A percentile compares a stretch with the other conserved stretches of the same genome.
Evolutionary conservation across 768 basidiomycete genomes (phyloP).

Genomic region (Lyophyllum shimeji): DNA sequence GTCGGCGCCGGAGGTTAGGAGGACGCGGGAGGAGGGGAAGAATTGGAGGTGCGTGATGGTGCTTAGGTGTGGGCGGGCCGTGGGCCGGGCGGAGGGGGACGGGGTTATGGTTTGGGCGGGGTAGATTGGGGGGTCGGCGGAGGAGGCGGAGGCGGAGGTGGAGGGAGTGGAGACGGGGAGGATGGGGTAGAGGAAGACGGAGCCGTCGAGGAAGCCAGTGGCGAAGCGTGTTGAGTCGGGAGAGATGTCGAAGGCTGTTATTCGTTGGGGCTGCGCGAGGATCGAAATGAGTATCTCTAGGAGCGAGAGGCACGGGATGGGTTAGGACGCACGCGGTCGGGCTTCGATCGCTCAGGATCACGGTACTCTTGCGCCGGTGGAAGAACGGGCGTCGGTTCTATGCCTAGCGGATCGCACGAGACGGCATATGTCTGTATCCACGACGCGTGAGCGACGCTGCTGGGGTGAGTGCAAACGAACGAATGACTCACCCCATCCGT

Average conservation of each 20-base stretch:
- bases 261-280: constrained; percentile 43
- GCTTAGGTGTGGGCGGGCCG: constrained; percentile 48
- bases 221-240: constrained; percentile 59
- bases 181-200: constrained; percentile 49
- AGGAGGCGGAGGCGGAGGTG: constrained; percentile 14
- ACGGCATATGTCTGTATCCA: constrained; percentile 37
- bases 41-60: constrained; percentile 57
- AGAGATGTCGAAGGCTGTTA: constrained; percentile 64
- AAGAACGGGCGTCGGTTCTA: constrained; percentile 46
- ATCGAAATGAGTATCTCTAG: not conserved
- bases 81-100: constrained; percentile 27
- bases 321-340: constrained; percentile 34
- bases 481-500: constrained; percentile 28
- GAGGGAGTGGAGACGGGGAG: constrained; percentile 20
- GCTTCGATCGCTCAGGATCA: constrained; percentile 44
- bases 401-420: constrained; percentile 45
- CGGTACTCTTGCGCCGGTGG: constrained; percentile 52
- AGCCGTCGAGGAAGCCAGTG: constrained; percentile 60
- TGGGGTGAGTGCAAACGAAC: not conserved
- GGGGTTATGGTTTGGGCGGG: constrained; percentile 23
- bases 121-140: constrained; percentile 14
- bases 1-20: constrained; percentile 69
- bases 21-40: constrained; percentile 71
- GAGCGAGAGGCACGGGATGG: not conserved
- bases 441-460: constrained; percentile 1